Percentiles rank a stretch among this genome's conserved stretches.
Conservation (phyloP, 148 eudicot species). For the Camellia japonica region DNA sequence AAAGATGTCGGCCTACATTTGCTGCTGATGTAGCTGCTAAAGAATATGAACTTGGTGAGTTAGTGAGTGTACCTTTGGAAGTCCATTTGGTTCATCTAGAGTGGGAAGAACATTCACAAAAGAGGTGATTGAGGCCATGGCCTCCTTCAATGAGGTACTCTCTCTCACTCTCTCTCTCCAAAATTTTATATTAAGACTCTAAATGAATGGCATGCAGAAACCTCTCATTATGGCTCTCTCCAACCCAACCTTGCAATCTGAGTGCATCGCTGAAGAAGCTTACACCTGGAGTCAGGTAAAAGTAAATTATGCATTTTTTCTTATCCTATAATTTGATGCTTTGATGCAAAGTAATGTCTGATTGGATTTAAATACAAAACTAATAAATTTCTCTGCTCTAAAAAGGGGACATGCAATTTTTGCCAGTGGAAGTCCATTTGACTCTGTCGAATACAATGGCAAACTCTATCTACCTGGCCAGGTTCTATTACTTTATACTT, state of each 20-base stretch:
- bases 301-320: not conserved
- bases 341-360: not conserved
- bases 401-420: slow-evolving; percentile 76
- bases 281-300: slow-evolving; percentile 81
- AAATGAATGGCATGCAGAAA: slow-evolving; percentile 27
- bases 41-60: too few species aligned
- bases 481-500: slow-evolving; percentile 31
- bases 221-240: slow-evolving; percentile 93
- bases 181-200: too few species aligned
- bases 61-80: too few species aligned
- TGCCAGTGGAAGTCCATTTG: slow-evolving; percentile 95
- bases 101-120: slow-evolving; percentile 80
- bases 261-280: slow-evolving; percentile 97
- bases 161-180: too few species aligned
- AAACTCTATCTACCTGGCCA: slow-evolving; percentile 71
- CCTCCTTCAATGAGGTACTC: slow-evolving; percentile 62
- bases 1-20: too few species aligned
- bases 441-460: slow-evolving; percentile 69
- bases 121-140: slow-evolving; percentile 82
- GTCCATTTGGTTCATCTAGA: slow-evolving; percentile 82
- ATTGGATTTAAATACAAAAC: not conserved
- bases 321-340: not conserved
- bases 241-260: slow-evolving; percentile 89
- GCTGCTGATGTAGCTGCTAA: too few species aligned
- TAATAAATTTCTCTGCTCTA: slow-evolving; percentile 3